phyloP scores from a whole-genome alignment of 495 filamentous ascomycete genomes.

The Aspergillus homomorphus region DNA sequence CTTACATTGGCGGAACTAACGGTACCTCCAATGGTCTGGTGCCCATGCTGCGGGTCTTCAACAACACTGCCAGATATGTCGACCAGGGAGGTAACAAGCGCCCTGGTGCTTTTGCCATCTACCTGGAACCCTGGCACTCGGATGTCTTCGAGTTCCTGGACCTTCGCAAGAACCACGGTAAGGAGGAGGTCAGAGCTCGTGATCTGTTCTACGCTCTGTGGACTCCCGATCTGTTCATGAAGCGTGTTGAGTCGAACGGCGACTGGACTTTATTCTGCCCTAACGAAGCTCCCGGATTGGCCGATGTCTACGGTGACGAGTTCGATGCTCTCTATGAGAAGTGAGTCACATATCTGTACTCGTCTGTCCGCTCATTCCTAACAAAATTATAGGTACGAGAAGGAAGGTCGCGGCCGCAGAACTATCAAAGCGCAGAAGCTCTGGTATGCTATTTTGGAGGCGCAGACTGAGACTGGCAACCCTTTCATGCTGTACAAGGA shows the following conservation, averaged over 20 bases:
- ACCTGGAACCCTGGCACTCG: slow-evolving; percentile 98
- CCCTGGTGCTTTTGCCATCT: slow-evolving; percentile 96
- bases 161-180: slow-evolving; percentile 97
- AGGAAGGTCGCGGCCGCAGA: slow-evolving; percentile 80
- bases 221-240: slow-evolving; percentile 99
- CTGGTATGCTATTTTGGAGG: slow-evolving; percentile 96
- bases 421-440: slow-evolving; percentile 97
- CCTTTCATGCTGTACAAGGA: slow-evolving; percentile 99
- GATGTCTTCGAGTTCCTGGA: slow-evolving; percentile 98
- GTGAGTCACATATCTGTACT: slow-evolving; percentile 22
- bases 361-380: slow-evolving; percentile 9
- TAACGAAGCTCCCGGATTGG: slow-evolving; percentile 88
- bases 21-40: slow-evolving; percentile 96
- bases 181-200: slow-evolving; percentile 94
- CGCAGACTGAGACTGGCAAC: slow-evolving; percentile 97
- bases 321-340: slow-evolving; percentile 93
- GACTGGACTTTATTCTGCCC: slow-evolving; percentile 98
- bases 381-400: slow-evolving; percentile 61
- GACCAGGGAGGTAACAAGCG: slow-evolving; percentile 99
- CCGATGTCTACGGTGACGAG: slow-evolving; percentile 95
- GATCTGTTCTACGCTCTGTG: slow-evolving; percentile 97
- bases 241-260: slow-evolving; percentile 91
- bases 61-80: slow-evolving; percentile 97
- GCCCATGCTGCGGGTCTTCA: slow-evolving; percentile 97
- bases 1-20: slow-evolving; percentile 96